phyloP scores from a whole-genome alignment of 768 basidiomycete genomes.

The Lactarius vividus region DNA sequence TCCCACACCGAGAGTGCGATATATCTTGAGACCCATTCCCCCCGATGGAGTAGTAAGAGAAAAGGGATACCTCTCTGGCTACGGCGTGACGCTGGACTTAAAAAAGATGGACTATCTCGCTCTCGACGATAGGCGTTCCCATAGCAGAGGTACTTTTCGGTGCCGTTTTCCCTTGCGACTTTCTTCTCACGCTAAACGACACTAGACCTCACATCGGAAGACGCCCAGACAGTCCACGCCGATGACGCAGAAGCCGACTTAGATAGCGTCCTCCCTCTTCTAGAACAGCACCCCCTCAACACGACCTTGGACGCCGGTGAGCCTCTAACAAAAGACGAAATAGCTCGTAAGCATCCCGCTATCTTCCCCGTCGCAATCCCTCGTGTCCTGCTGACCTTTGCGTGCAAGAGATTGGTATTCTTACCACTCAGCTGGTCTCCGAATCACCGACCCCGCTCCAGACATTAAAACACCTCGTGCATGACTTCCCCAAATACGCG shows the following conservation, averaged over 20 bases:
- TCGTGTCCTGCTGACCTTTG: conserved; percentile 42
- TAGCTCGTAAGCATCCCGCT: conserved; percentile 32
- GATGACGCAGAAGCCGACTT: conserved; percentile 21
- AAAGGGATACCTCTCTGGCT: conserved; percentile 68
- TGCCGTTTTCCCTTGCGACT: background rate
- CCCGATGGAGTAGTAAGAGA: conserved; percentile 33
- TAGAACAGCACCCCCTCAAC: conserved; percentile 36
- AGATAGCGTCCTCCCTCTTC: conserved; percentile 25
- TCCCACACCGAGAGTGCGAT: conserved; percentile 54
- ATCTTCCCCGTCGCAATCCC: background rate
- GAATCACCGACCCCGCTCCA: conserved; percentile 52
- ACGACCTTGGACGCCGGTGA: conserved; percentile 40
- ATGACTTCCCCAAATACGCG: conserved; percentile 89
- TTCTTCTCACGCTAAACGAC: background rate
- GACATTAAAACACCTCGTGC: conserved; percentile 65
- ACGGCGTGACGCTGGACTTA: conserved; percentile 87
- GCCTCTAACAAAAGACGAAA: conserved; percentile 52
- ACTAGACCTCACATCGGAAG: conserved; percentile 18
- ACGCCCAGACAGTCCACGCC: background rate
- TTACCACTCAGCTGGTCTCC: conserved; percentile 73
- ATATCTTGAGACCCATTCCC: conserved; percentile 71
- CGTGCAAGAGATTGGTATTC: conserved; percentile 59
- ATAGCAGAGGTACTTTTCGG: conserved; percentile 29
- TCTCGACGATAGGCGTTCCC: conserved; percentile 73
- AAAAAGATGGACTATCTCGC: conserved; percentile 98